Base-by-base conservation (phyloP, 495 filamentous ascomycete species). In the Penicillium turbatum region DNA sequence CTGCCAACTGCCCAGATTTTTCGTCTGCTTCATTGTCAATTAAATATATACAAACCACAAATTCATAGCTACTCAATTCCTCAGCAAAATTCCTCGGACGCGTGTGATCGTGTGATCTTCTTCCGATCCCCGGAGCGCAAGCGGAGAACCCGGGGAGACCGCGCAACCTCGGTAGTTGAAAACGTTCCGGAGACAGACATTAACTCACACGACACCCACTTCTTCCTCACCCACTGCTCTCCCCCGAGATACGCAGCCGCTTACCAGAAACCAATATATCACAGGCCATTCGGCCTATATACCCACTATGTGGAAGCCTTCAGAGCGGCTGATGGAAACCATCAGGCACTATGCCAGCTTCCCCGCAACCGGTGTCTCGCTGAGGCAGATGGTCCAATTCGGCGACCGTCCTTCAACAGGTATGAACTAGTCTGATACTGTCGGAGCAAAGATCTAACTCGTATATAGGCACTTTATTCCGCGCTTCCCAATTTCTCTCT, bases 351-450 rank as follows among this genome's bases (percentile, higher is more conserved):
- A 97, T 81, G 87, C 89, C 67, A 86, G 83, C 77, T 97, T 97
- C 72, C 95, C 95, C 53, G 93, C 93, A 54, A 98, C 95, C 35
- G 93, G 93, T 56, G 92, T 96, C 61, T 96, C 90, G 62, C 76
- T 98, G 69, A 81, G 93, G 68, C 93, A 98, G 78, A 97, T 97
- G 93, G 93, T 98, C 43, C 93, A 97, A 70, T 98, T 97, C 72
- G 95, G 95, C 49, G 90, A 95, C 69, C 84, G 80, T 61, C 90
- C 91, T 21, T 95, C 90, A 10, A 86, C 84, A 60, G 90, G 91
- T 95, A 71, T 51, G 81, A 68, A 24, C 45, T 16, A 30, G 4
- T 17, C 27, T 30, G 15, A 10, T 10, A 15, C 5, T 30, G 2
- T 6, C 6, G 13, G 13, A 34, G 15, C n/a, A 29, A 48, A 44